Evolutionary conservation across 345 rosid species (phyloP).

Genomic region (Linum usitatissimum): DNA sequence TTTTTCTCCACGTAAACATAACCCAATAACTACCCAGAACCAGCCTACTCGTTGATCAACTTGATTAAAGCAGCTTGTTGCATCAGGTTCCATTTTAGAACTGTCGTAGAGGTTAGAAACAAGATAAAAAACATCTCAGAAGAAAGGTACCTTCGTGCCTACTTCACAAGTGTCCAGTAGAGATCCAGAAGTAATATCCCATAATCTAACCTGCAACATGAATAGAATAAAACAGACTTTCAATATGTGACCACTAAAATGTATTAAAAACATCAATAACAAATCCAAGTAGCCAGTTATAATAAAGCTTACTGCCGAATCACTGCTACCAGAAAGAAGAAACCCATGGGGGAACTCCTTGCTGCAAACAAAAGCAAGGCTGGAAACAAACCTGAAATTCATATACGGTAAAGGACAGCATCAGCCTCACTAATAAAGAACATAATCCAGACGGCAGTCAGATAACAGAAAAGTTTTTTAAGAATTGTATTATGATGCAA

Average conservation of each 20-base stretch:
- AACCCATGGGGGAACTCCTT: constrained; percentile 44
- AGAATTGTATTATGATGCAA: neutral
- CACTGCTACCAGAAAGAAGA: constrained; percentile 93
- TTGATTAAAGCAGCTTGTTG: neutral
- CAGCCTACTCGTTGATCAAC: neutral
- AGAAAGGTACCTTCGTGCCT: constrained; percentile 43
- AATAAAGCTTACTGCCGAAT: constrained; percentile 60
- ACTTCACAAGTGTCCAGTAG: constrained; percentile 80
- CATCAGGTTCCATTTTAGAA: neutral
- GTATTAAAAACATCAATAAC: too few relatives aligned
- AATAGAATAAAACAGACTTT: constrained; percentile 4
- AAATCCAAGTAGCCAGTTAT: constrained; percentile 9
- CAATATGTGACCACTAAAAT: constrained; percentile 2
- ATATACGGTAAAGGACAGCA: neutral
- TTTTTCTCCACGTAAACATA: neutral
- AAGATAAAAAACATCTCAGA: constrained; percentile 6
- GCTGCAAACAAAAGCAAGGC: constrained; percentile 53
- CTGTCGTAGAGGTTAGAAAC: neutral
- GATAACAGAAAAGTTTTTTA: neutral
- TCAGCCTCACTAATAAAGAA: constrained; percentile 2
- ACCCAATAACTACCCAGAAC: neutral
- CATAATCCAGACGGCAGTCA: neutral
- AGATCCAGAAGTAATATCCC: constrained; percentile 75
- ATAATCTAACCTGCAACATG: constrained; percentile 61
- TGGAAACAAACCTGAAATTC: constrained; percentile 57